These are phyloP conservation scores for Candida michaelii DNA, from an alignment of 805 yeast species.

Conservation along the genomic window DNA sequence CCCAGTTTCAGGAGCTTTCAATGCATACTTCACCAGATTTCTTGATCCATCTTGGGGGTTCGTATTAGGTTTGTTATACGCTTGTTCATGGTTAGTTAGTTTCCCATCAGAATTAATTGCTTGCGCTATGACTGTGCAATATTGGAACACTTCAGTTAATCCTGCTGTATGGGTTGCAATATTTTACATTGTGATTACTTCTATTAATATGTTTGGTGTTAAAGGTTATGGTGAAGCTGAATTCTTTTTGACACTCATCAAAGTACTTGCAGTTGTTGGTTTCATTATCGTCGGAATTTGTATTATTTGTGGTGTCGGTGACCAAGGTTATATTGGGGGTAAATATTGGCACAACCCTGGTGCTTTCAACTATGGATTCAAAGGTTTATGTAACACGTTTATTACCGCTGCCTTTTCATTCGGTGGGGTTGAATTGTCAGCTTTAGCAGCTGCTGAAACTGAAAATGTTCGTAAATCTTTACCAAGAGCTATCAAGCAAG, in stretches of 20 bases:
- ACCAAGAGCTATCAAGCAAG: conserved; percentile 43
- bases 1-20: conserved; percentile 41
- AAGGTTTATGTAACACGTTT: conserved; percentile 37
- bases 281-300: conserved; percentile 35
- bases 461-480: conserved; percentile 38
- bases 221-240: conserved; percentile 40
- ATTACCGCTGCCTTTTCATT: conserved; percentile 34
- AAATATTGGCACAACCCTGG: conserved; percentile 35
- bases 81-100: conserved; percentile 35
- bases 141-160: conserved; percentile 30
- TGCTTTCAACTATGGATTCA: conserved; percentile 36
- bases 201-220: conserved; percentile 35
- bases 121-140: conserved; percentile 34
- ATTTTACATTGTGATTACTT: conserved; percentile 27
- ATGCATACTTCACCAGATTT: conserved; percentile 35
- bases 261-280: conserved; percentile 36
- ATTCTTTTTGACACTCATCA: conserved; percentile 29
- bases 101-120: conserved; percentile 40
- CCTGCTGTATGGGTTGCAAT: conserved; percentile 40
- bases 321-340: conserved; percentile 34
- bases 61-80: conserved; percentile 34
- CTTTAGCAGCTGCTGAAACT: conserved; percentile 41
- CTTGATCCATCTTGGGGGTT: conserved; percentile 39
- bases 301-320: conserved; percentile 36
- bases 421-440: conserved; percentile 37